Conservation (phyloP, 2,329 filamentous ascomycete genomes). For the Talaromyces albobiverticillius region DNA sequence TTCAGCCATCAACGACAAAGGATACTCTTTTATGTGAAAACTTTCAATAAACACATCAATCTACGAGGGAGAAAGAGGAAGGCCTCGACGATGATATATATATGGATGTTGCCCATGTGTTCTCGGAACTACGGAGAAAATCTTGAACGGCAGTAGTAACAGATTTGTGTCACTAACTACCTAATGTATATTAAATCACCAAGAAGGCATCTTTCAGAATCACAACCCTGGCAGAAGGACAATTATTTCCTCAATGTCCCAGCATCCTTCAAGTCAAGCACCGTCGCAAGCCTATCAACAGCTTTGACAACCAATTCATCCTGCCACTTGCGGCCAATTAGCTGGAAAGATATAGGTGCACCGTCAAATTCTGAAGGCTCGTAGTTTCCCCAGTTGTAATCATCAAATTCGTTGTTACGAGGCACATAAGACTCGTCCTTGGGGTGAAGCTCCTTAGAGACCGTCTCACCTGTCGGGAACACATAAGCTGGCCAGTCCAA, state of each 20-base stretch:
- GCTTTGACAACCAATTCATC: slow-evolving; percentile 50
- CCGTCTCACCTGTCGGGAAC: slow-evolving; percentile 23
- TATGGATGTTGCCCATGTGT: no score
- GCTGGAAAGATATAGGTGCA: slow-evolving; percentile 52
- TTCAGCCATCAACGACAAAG: background rate
- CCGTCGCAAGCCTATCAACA: background rate
- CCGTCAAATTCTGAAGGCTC: slow-evolving; percentile 47
- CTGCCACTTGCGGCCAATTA: slow-evolving; percentile 53
- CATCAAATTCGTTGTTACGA: slow-evolving; percentile 42
- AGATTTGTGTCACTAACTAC: background rate
- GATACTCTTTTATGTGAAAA: background rate
- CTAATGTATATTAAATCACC: background rate
- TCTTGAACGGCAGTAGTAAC: background rate
- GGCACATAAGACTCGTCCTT: background rate
- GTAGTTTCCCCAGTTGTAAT: slow-evolving; percentile 46
- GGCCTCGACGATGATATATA: background rate
- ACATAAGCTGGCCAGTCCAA: slow-evolving; percentile 26
- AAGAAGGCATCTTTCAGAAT: background rate
- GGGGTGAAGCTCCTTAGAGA: background rate
- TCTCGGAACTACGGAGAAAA: background rate
- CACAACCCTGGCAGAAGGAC: background rate
- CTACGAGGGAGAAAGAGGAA: background rate
- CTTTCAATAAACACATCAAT: background rate
- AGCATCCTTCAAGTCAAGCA: background rate
- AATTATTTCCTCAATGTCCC: background rate